These are phyloP conservation scores for Adenanthera pavonina DNA, from an alignment of 306 rosid species.

Conservation along the genomic window DNA sequence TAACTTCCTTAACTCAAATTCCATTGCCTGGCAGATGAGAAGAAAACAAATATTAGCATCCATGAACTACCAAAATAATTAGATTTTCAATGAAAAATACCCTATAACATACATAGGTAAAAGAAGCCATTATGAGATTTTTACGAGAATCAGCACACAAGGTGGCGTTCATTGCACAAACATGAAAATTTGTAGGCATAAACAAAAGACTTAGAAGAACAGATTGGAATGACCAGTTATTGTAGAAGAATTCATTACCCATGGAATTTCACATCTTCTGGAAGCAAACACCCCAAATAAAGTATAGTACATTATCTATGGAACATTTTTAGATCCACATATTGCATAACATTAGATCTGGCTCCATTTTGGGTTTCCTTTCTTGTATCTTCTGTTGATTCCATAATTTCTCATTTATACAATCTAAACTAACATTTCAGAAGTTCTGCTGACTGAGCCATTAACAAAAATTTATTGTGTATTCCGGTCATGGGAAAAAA, in stretches of 20 bases:
- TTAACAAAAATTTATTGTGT: neutral
- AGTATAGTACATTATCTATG: neutral
- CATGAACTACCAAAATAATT: constrained; percentile 16
- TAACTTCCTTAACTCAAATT: constrained; percentile 80
- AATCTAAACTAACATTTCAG: constrained; percentile 20
- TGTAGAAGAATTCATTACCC: neutral
- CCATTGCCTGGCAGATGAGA: constrained; percentile 70
- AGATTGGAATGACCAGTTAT: constrained; percentile 10
- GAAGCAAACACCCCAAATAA: neutral
- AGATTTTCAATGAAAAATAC: neutral
- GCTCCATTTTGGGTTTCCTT: constrained; percentile 24
- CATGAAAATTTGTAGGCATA: constrained; percentile 30
- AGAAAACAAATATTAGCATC: constrained; percentile 26
- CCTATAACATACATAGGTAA: neutral
- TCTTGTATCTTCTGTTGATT: constrained; percentile 15
- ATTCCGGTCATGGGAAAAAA: constrained; percentile 9
- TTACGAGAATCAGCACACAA: constrained; percentile 3
- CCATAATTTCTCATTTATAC: constrained; percentile 33
- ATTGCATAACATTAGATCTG: neutral
- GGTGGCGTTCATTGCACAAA: neutral
- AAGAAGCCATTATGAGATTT: constrained; percentile 15
- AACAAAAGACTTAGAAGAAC: neutral
- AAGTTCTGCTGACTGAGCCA: neutral
- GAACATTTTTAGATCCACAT: neutral
- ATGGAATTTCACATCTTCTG: neutral